Conservation (phyloP, 495 filamentous ascomycete genomes). For the Daldinia caldariorum region DNA sequence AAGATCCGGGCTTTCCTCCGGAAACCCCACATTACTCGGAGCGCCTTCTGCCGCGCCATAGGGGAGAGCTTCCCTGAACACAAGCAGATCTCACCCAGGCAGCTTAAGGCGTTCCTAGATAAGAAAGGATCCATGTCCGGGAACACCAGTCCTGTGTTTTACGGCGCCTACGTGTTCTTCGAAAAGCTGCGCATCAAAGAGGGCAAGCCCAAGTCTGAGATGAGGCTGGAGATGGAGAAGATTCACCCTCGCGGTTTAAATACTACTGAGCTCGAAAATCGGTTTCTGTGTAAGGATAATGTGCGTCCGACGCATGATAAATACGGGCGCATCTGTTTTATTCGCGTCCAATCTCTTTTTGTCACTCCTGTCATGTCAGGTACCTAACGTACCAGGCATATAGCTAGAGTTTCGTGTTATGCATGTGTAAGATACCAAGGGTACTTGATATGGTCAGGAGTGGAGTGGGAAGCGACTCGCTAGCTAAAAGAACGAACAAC, state of each 20-base stretch:
- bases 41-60: constrained; percentile 56
- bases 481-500: neutral
- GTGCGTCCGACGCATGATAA: neutral
- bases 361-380: neutral
- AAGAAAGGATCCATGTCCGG: constrained; percentile 57
- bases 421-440: no score
- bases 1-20: constrained; percentile 60
- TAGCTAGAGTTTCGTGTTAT: neutral
- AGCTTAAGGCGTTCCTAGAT: constrained; percentile 53
- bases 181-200: constrained; percentile 63
- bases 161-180: constrained; percentile 60
- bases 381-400: no score
- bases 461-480: neutral
- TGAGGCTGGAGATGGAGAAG: constrained; percentile 59
- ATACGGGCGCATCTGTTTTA: constrained; percentile 14
- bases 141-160: constrained; percentile 54
- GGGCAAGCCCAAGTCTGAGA: constrained; percentile 59
- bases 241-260: constrained; percentile 32
- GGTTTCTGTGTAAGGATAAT: constrained; percentile 10
- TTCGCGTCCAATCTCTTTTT: neutral
- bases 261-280: neutral
- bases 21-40: constrained; percentile 54
- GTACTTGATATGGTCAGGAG: neutral
- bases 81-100: constrained; percentile 43
- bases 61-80: constrained; percentile 44